Evolutionary conservation across 108 stramenopile genomes (phyloP).

Genomic region (Aurantiochytrium sp.): DNA sequence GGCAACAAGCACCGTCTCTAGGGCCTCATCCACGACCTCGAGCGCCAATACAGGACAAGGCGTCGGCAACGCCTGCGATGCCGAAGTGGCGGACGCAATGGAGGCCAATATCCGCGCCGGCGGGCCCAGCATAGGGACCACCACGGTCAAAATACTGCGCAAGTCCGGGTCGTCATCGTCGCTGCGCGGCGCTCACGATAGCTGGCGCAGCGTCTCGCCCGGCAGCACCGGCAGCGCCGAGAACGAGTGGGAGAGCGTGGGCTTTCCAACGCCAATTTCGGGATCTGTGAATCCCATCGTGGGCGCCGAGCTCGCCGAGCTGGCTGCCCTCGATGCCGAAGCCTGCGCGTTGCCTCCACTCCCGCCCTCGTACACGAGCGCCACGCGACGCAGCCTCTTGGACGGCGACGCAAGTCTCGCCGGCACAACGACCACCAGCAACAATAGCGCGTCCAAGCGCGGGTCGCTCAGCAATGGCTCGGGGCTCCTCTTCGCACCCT

Average conservation of each 20-base stretch:
- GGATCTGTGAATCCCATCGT: neutral
- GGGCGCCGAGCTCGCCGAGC: neutral
- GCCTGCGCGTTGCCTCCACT: neutral
- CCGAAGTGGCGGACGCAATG: too few species aligned
- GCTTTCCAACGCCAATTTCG: neutral
- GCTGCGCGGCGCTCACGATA: neutral
- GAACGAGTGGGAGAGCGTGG: slow-evolving; percentile 19
- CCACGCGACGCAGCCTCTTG: neutral
- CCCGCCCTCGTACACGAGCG: neutral
- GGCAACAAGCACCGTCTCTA: too few species aligned
- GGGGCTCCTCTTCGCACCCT: neutral
- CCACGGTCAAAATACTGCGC: too few species aligned
- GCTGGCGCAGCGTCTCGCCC: neutral
- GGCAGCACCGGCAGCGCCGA: neutral
- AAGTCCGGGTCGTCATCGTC: neutral
- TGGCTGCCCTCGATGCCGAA: neutral
- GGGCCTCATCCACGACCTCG: too few species aligned
- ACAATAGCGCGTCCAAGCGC: neutral
- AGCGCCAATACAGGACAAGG: too few species aligned
- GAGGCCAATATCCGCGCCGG: too few species aligned
- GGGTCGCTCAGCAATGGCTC: neutral
- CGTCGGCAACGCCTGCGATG: too few species aligned
- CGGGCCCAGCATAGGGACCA: too few species aligned
- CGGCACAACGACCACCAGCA: neutral
- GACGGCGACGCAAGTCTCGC: neutral